These are phyloP conservation scores for Populus simonii DNA, from an alignment of 345 rosid species.

Conservation along the genomic window DNA sequence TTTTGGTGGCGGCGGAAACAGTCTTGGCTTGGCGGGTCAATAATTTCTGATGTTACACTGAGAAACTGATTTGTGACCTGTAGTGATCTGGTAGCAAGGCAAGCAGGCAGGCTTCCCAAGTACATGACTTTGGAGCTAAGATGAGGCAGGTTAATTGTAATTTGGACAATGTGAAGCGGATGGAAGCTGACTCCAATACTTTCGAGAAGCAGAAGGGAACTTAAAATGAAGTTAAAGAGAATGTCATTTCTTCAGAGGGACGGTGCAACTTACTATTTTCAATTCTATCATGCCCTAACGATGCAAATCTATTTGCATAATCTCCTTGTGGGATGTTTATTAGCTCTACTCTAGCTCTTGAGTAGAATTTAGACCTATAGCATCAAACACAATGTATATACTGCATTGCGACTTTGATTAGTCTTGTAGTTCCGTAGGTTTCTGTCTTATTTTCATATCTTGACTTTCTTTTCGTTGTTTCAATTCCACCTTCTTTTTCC, in stretches of 20 bases:
- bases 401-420: constrained; percentile 23
- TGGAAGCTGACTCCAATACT: constrained; percentile 11
- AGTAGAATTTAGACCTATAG: constrained; percentile 17
- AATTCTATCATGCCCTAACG: background rate
- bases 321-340: constrained; percentile 14
- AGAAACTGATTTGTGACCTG: constrained; percentile 11
- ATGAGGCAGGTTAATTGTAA: constrained; percentile 10
- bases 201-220: constrained; percentile 23
- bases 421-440: constrained; percentile 19
- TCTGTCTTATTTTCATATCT: constrained; percentile 13
- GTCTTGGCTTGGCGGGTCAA: constrained; percentile 35
- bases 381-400: constrained; percentile 36
- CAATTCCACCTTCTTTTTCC: constrained; percentile 11
- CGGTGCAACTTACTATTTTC: constrained; percentile 9
- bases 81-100: constrained; percentile 10
- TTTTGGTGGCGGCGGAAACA: constrained; percentile 20
- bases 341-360: constrained; percentile 10
- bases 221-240: background rate
- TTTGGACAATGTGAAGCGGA: constrained; percentile 17
- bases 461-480: constrained; percentile 1
- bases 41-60: constrained; percentile 27
- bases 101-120: background rate
- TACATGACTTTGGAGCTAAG: background rate
- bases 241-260: constrained; percentile 17
- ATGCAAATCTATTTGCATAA: constrained; percentile 4